Conservation (phyloP, 1,284 basidiomycete genomes). For the Apiotrichum veenhuisii region DNA sequence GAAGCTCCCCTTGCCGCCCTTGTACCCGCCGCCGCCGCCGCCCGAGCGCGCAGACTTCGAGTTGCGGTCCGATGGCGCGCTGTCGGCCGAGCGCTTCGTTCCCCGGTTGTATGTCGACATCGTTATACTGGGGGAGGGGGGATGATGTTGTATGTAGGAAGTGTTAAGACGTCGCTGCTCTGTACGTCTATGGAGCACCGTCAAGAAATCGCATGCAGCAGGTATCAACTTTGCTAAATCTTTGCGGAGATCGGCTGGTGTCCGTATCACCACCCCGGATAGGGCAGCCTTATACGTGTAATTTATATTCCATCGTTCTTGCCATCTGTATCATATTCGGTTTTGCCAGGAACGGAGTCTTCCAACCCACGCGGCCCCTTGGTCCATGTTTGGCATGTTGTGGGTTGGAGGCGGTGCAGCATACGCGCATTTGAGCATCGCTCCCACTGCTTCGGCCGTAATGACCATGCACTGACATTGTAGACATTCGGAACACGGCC, state of each 20-base stretch:
- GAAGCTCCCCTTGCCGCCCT: neutral
- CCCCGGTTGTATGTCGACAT: slow-evolving; percentile 15
- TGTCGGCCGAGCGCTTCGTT: slow-evolving; percentile 17
- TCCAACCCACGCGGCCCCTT: too few relatives aligned
- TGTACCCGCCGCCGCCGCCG: neutral
- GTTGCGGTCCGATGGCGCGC: neutral
- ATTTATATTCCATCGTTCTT: too few relatives aligned
- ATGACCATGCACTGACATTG: too few relatives aligned
- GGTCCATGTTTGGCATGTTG: too few relatives aligned
- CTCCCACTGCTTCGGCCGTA: too few relatives aligned
- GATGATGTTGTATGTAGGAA: too few relatives aligned
- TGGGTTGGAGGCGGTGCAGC: too few relatives aligned
- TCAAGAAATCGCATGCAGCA: neutral
- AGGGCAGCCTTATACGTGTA: neutral
- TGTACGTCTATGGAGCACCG: neutral
- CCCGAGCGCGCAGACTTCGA: neutral
- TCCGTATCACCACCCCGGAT: neutral
- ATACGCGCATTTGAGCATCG: too few relatives aligned
- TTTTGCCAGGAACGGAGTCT: too few relatives aligned
- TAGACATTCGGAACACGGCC: too few relatives aligned
- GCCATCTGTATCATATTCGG: too few relatives aligned
- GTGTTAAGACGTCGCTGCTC: too few relatives aligned
- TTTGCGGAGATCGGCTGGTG: neutral
- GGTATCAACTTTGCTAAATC: neutral
- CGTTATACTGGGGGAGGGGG: neutral